Base-by-base conservation (phyloP, 2,329 filamentous ascomycete genomes). In the Gliomastix tumulicola region DNA sequence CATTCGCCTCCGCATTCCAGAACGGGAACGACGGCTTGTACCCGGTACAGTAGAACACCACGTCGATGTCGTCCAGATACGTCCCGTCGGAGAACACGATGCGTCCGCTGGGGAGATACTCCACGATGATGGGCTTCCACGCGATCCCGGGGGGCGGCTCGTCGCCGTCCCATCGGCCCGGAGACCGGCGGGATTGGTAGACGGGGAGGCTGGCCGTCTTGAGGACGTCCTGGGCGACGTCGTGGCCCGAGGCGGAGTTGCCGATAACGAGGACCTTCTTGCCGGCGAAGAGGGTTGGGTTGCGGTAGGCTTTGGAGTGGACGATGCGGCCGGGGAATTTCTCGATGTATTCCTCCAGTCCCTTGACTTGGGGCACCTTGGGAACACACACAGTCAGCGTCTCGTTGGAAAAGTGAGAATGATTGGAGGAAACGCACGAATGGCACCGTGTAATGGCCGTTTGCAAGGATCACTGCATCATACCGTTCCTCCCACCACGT, bases 401-500 rank as follows among this genome's bases (percentile, higher is more conserved):
- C 5, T 9, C 15, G 8, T 8, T 16, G n/a, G 5, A n/a, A 21
- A 11, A 5, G 8, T 8, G 9, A 11, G 2, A 4, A 7, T 11
- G 5, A n/a, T 19, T 6, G 11, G 12, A 22, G 9, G 11, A 8
- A 11, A 37, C 60, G n/a, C 59, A 74, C 69, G 43, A 61, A 61
- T 3, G 65, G 65, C 4, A 68, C 50, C 0, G 63, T 58, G 20
- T 67, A 68, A 33, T 68, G 65, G 0, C 65, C 65, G 10, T 65
- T 67, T 2, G 63, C 63, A 3, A 68, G 39, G 2, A 68, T 38
- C 0, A 68, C 56, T 1, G 64, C 65, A 32, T 68, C 63, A 21
- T 73, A 76, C 0, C 52, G 44, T 20, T 76, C 70, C 33, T 68
- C 56, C 70, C 72, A 74, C 72, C 72, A 76, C 2, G 63, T 32